phyloP scores from a whole-genome alignment of 192 early-diverging fungal genomes.

The Radiomyces spectabilis region DNA sequence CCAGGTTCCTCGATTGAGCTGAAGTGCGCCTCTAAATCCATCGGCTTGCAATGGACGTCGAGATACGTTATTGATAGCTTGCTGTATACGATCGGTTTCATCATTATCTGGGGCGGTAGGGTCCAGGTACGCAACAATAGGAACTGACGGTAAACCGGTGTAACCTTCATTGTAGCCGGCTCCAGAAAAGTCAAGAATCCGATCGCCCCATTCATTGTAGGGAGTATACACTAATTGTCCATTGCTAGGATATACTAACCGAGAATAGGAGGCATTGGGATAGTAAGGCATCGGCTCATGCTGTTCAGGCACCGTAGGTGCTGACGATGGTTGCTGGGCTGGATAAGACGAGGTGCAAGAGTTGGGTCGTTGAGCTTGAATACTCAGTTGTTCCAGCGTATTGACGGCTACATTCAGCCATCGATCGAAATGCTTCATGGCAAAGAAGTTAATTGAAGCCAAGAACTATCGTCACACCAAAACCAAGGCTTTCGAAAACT shows the following conservation, averaged over 20 bases:
- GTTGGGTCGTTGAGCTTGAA: too few relatives aligned
- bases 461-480: too few relatives aligned
- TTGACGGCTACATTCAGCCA: too few relatives aligned
- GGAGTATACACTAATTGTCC: conserved; percentile 15
- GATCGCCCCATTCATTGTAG: conserved; percentile 34
- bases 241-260: background rate
- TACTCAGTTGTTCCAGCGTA: too few relatives aligned
- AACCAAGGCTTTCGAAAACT: too few relatives aligned
- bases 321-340: too few relatives aligned
- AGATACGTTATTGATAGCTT: conserved; percentile 18
- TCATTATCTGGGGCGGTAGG: conserved; percentile 20
- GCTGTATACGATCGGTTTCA: conserved; percentile 33
- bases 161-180: conserved; percentile 37
- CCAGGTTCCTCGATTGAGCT: conserved; percentile 26
- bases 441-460: too few relatives aligned
- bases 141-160: conserved; percentile 20
- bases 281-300: too few relatives aligned
- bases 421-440: too few relatives aligned
- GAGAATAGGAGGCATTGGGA: background rate
- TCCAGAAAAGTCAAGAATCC: conserved; percentile 38
- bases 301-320: too few relatives aligned
- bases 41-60: background rate
- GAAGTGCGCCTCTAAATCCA: conserved; percentile 29
- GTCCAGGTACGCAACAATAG: conserved; percentile 7
- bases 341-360: too few relatives aligned